A percentile compares a stretch with the other conserved stretches of the same genome.
Evolutionary conservation across 2,329 filamentous ascomycete genomes (phyloP).

Genomic region (Penicillium janthinellum): DNA sequence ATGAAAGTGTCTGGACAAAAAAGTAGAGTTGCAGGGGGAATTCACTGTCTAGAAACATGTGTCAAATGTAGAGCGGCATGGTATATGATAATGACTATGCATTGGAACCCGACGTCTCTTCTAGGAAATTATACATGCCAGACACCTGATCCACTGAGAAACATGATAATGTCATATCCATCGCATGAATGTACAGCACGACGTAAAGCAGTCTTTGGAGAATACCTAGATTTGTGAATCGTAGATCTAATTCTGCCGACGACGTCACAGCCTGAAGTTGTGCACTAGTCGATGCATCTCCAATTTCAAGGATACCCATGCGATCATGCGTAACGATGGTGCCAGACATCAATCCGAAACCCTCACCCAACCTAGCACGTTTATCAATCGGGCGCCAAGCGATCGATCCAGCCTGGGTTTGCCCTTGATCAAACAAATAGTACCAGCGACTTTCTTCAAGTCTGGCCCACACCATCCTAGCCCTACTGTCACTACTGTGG

Average conservation of each 20-base stretch:
- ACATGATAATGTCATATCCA: not conserved
- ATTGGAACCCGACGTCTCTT: not conserved
- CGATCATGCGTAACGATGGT: not conserved
- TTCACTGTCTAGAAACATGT: not conserved
- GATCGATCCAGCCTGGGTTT: not conserved
- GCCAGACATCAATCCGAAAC: conserved; percentile 3
- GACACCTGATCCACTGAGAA: not conserved
- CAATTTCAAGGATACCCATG: not conserved
- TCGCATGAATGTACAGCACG: not conserved
- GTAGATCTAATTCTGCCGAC: not conserved
- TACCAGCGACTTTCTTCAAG: not conserved
- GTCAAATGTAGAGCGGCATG: not conserved
- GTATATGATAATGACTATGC: not conserved
- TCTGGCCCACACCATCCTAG: not conserved
- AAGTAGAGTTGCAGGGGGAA: conserved; percentile 1
- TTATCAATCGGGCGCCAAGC: not conserved
- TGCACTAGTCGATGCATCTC: not conserved
- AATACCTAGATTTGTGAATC: not conserved
- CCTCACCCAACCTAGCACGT: not conserved
- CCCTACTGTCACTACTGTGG: not conserved
- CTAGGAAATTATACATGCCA: not conserved
- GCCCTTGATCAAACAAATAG: not conserved
- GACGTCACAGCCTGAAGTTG: not conserved
- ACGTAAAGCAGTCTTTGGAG: not conserved
- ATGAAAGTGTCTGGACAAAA: conserved; percentile 22